Conservation (phyloP, 352 stramenopile genomes). For the Phytophthora foliorum region DNA sequence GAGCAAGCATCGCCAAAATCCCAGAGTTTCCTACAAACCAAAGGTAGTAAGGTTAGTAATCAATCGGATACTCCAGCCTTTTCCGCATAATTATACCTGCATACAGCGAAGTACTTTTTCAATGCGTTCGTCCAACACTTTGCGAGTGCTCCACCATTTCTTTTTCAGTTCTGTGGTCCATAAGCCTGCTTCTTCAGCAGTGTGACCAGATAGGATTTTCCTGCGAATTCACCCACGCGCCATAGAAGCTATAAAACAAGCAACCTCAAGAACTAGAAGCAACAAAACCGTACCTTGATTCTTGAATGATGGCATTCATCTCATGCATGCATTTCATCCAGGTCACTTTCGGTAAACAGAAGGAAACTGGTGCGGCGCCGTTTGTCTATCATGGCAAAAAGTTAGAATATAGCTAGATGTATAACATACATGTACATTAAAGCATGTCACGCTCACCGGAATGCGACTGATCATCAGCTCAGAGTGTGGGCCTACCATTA, state of each 20-base stretch:
- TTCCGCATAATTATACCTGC: slow-evolving; percentile 49
- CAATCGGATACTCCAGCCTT: background rate
- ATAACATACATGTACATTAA: too few relatives aligned
- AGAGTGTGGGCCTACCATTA: slow-evolving; percentile 49
- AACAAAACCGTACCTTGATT: slow-evolving; percentile 58
- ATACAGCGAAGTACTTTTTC: slow-evolving; percentile 48
- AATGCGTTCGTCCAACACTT: slow-evolving; percentile 64
- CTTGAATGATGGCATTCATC: slow-evolving; percentile 58
- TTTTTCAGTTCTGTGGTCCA: slow-evolving; percentile 77
- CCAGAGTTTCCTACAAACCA: slow-evolving; percentile 47
- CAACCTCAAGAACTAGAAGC: background rate
- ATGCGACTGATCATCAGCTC: slow-evolving; percentile 63
- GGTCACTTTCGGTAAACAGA: slow-evolving; percentile 49
- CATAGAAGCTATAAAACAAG: background rate
- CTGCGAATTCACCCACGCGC: slow-evolving; percentile 32
- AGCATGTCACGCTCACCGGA: slow-evolving; percentile 34
- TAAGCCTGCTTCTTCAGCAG: slow-evolving; percentile 53
- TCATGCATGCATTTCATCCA: slow-evolving; percentile 58
- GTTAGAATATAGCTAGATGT: too few relatives aligned
- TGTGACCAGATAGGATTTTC: slow-evolving; percentile 67
- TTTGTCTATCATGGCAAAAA: slow-evolving; percentile 47
- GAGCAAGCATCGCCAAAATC: slow-evolving; percentile 71
- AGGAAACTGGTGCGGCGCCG: slow-evolving; percentile 51
- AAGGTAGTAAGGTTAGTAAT: slow-evolving; percentile 15
- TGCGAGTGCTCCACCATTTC: slow-evolving; percentile 80